phyloP scores from a whole-genome alignment of 202 grass and related monocot species.

The Musa balbisiana region DNA sequence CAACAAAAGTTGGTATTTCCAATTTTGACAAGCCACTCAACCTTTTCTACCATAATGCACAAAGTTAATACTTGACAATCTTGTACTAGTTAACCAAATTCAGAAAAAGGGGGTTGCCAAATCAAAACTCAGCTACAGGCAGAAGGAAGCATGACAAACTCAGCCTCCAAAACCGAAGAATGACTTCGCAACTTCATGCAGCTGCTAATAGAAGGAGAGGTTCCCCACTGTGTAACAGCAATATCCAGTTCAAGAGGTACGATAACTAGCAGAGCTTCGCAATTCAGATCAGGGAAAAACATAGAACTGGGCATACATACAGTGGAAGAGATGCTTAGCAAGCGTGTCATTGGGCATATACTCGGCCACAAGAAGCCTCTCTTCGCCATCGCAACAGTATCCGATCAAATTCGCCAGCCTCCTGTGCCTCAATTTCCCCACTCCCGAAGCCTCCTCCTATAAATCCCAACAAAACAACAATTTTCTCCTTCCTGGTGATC shows the following conservation, averaged over 20 bases:
- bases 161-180: background rate
- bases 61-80: background rate
- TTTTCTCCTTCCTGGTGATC: background rate
- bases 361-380: conserved; percentile 88
- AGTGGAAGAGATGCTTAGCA: conserved; percentile 96
- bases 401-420: conserved; percentile 88
- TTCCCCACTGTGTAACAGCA: background rate
- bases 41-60: background rate
- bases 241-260: too few relatives aligned
- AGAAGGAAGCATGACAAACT: background rate
- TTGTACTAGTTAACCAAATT: background rate
- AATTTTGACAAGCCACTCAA: background rate
- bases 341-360: conserved; percentile 98
- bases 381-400: conserved; percentile 93
- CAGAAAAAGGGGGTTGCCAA: background rate
- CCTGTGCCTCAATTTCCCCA: conserved; percentile 69
- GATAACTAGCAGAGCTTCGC: too few relatives aligned
- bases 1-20: background rate
- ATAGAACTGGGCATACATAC: conserved; percentile 27
- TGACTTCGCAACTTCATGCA: background rate
- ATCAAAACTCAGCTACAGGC: background rate
- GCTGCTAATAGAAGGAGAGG: background rate
- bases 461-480: background rate
- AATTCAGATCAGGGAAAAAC: background rate
- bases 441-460: conserved; percentile 90